Percentiles rank a stretch among this genome's conserved stretches.
Conservation (phyloP, 805 yeast species). For the Ogataea dorogensis region DNA sequence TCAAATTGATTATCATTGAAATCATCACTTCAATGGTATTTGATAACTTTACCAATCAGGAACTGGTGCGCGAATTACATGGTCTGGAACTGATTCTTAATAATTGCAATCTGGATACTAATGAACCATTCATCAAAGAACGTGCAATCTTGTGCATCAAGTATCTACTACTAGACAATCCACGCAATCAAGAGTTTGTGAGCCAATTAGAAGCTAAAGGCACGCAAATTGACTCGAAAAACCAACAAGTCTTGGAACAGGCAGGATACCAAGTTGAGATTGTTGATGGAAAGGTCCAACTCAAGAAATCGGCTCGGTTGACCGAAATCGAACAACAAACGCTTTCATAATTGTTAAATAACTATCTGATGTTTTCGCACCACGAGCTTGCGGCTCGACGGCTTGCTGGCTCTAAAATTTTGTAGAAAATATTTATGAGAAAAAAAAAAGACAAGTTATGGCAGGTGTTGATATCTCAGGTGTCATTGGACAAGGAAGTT, state of each 20-base stretch:
- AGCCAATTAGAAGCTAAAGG: constrained; percentile 73
- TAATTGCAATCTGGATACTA: constrained; percentile 80
- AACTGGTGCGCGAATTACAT: constrained; percentile 58
- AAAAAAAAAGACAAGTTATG: too few relatives aligned
- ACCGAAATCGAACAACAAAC: constrained; percentile 16
- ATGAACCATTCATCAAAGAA: constrained; percentile 88
- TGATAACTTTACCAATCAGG: constrained; percentile 58
- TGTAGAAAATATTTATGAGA: constrained; percentile 3
- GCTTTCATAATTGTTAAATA: neutral
- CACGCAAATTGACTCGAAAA: constrained; percentile 54
- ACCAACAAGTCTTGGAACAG: constrained; percentile 45
- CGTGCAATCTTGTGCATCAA: constrained; percentile 76
- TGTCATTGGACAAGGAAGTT: constrained; percentile 31
- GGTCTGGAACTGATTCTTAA: constrained; percentile 73
- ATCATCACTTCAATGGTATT: constrained; percentile 57
- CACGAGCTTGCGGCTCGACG: constrained; percentile 5
- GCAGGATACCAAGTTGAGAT: constrained; percentile 80
- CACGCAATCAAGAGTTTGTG: constrained; percentile 72
- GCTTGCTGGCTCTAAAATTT: constrained; percentile 1
- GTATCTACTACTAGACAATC: constrained; percentile 62
- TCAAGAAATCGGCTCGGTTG: constrained; percentile 37
- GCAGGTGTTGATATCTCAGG: constrained; percentile 30
- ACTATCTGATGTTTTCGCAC: too few relatives aligned
- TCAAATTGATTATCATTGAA: constrained; percentile 66
- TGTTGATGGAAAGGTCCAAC: constrained; percentile 63